phyloP scores from a whole-genome alignment of 1,284 basidiomycete genomes.

The Volvariella volvacea region DNA sequence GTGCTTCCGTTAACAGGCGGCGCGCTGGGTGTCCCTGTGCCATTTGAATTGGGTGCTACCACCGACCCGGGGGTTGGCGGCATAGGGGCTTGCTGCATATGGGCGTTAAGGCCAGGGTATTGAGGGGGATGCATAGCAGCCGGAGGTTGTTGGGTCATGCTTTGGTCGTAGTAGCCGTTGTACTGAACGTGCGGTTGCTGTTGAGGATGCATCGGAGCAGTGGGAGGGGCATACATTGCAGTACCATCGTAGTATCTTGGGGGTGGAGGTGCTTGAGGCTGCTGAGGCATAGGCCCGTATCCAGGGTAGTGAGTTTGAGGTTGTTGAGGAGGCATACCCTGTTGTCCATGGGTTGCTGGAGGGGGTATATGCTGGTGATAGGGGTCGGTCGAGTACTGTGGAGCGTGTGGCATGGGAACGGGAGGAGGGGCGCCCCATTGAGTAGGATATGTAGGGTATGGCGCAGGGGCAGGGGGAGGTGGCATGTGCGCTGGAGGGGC shows the following conservation, averaged over 20 bases:
- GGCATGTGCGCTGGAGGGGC: conserved; percentile 12
- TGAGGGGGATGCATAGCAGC: no score
- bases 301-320: neutral
- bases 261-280: conserved; percentile 9
- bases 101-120: no score
- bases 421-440: conserved; percentile 23
- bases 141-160: no score
- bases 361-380: conserved; percentile 16
- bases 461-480: conserved; percentile 3
- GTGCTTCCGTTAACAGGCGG: no score
- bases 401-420: conserved; percentile 15
- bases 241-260: conserved; percentile 12
- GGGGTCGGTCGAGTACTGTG: conserved; percentile 22
- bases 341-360: neutral
- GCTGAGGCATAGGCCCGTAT: conserved; percentile 1
- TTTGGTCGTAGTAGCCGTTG: neutral
- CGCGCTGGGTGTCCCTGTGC: no score
- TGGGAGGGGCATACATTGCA: conserved; percentile 8
- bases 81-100: no score
- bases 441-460: conserved; percentile 10
- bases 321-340: neutral
- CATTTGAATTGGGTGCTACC: no score
- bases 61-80: no score
- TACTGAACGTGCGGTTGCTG: neutral
- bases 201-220: conserved; percentile 5